Evolutionary conservation across 2,329 filamentous ascomycete genomes (phyloP).

Genomic region (Xylariaceae sp.): DNA sequence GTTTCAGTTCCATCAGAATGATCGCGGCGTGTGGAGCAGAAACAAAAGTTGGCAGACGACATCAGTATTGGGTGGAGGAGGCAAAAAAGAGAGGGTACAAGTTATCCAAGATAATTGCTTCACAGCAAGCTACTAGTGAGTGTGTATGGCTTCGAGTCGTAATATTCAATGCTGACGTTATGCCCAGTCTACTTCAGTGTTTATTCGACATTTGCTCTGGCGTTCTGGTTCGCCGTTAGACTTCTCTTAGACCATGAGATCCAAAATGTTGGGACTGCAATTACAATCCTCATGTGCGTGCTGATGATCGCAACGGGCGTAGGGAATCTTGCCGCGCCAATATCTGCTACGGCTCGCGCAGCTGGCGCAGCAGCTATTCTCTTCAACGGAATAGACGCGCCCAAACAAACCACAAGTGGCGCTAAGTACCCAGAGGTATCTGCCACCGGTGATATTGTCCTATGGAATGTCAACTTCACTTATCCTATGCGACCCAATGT

Average conservation of each 20-base stretch:
- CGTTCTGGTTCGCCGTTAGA: constrained; percentile 30
- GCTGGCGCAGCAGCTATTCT: constrained; percentile 54
- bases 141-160: not conserved
- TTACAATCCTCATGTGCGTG: constrained; percentile 55
- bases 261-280: constrained; percentile 49
- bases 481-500: constrained; percentile 64
- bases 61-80: constrained; percentile 51
- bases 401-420: constrained; percentile 37
- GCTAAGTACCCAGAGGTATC: constrained; percentile 45
- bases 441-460: constrained; percentile 50
- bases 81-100: constrained; percentile 35
- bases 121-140: constrained; percentile 30
- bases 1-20: constrained; percentile 57
- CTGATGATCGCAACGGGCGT: constrained; percentile 55
- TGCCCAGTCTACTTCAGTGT: constrained; percentile 29
- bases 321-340: constrained; percentile 52
- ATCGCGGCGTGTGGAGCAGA: constrained; percentile 61
- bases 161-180: constrained; percentile 11
- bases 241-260: constrained; percentile 26
- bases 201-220: constrained; percentile 29
- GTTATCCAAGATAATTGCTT: constrained; percentile 26
- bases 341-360: constrained; percentile 54
- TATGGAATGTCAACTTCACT: constrained; percentile 64
- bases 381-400: constrained; percentile 50
- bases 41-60: constrained; percentile 48